phyloP scores from a whole-genome alignment of 1,284 basidiomycete genomes.

The Cryptococcus deneoformans region DNA sequence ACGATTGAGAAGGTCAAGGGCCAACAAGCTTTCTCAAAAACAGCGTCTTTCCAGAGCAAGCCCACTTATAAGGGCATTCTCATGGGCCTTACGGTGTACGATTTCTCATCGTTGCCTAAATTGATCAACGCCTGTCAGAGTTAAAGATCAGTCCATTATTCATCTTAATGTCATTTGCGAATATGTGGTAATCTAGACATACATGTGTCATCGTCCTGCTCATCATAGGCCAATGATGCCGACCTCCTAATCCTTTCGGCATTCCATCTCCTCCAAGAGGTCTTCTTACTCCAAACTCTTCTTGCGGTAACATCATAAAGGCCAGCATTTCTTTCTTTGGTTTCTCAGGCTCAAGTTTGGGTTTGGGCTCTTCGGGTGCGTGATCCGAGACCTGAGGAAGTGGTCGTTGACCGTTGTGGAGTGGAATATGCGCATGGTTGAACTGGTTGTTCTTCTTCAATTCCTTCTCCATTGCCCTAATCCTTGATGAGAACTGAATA shows the following conservation, averaged over 20 bases:
- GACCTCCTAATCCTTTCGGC: constrained; percentile 15
- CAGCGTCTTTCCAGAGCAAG: no score
- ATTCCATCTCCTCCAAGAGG: constrained; percentile 21
- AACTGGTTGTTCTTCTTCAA: constrained; percentile 4
- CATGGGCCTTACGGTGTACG: background rate
- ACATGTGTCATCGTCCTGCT: constrained; percentile 35
- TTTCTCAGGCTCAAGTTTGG: background rate
- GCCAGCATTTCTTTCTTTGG: background rate
- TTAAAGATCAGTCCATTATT: no score
- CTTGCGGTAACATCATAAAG: constrained; percentile 26
- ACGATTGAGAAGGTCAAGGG: no score
- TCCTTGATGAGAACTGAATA: no score
- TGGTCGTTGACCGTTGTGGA: background rate
- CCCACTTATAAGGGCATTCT: no score
- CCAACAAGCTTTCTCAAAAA: no score
- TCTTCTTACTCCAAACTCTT: constrained; percentile 27
- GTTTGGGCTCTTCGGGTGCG: background rate
- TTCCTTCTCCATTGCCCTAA: constrained; percentile 8
- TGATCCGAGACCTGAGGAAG: background rate
- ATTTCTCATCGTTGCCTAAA: background rate
- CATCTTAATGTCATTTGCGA: no score
- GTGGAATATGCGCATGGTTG: no score
- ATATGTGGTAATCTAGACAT: no score
- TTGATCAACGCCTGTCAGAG: background rate
- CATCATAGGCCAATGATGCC: constrained; percentile 30